Base-by-base conservation (phyloP, 345 rosid species). In the Citrus reticulata region DNA sequence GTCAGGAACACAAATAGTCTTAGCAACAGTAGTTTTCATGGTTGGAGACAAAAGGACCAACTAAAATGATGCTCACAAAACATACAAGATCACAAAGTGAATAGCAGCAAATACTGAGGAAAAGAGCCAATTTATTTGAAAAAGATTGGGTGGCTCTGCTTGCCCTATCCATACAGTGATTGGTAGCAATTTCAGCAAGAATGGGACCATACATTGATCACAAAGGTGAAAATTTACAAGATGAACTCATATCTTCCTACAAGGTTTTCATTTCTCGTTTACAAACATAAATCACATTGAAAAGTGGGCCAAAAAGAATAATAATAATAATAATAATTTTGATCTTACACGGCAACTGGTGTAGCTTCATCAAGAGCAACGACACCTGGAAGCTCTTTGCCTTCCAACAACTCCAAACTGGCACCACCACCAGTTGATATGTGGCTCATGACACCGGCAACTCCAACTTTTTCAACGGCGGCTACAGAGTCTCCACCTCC, bases 351-450 rank as follows among this genome's bases (percentile, higher is more conserved):
- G 4, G 89, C 83, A 70, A 87, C 89, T 32, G 81, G 83, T 57
- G 7, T 27, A 49, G 94, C 97, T 68, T 93, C 95, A 7, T 93
- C 94, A 14, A 93, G 92, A 75, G 97, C 97, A 40, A 91, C 78
- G 67, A 93, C 95, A 85, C 95, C 95, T 7, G 97, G 97, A 78
- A 93, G 95, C 75, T 84, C 88, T 82, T 93, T 91, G 4, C 97
- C 97, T 80, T 93, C 97, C 76, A 93, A 84, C 85, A 93, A 83
- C 84, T 93, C 97, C 90, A 93, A 90, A 85, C 97, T 91, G 24
- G 97, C 97, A 83, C 97, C 97, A 1, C 97, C 97, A 78, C 97
- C 97, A 0, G 95, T 93, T 70, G 97, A 93, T 78, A 93, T 93
- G 91, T 93, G 97, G 68, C 97, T 91, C 97, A 93, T 91, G 49